Conservation (phyloP, 2,329 filamentous ascomycete genomes). For the Botrytis byssoidea region DNA sequence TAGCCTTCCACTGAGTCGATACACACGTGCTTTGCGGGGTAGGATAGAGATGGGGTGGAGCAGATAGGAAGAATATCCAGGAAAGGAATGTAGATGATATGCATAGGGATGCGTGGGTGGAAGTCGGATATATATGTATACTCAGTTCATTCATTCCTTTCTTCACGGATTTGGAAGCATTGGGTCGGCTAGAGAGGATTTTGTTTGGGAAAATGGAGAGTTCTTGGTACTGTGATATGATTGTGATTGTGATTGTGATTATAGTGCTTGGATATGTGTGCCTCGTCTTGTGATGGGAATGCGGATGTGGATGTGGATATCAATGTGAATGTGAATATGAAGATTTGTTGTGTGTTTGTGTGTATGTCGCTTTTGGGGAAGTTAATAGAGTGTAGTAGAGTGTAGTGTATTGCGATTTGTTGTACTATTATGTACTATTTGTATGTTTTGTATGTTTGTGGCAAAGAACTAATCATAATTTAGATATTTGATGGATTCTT, state of each 20-base stretch:
- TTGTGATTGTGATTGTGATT: too few relatives aligned
- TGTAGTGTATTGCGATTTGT: too few relatives aligned
- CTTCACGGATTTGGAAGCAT: background rate
- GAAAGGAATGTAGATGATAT: background rate
- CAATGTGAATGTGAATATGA: background rate
- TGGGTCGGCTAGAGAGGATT: background rate
- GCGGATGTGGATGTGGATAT: background rate
- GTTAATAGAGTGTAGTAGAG: too few relatives aligned
- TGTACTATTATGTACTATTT: too few relatives aligned
- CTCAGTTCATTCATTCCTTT: background rate
- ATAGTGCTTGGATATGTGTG: background rate
- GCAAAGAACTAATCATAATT: too few relatives aligned
- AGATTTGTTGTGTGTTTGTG: background rate
- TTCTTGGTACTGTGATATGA: too few relatives aligned
- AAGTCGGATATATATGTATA: background rate
- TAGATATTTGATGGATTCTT: too few relatives aligned
- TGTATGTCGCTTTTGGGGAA: too few relatives aligned
- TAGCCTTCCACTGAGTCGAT: background rate
- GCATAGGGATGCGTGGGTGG: background rate
- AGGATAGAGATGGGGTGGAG: background rate
- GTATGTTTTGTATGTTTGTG: too few relatives aligned
- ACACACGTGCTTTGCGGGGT: fast-evolving
- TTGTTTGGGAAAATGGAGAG: too few relatives aligned
- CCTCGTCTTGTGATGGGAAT: background rate
- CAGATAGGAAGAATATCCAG: background rate